phyloP scores from a whole-genome alignment of 257 asterid genomes.

The Plectranthus barbatus region DNA sequence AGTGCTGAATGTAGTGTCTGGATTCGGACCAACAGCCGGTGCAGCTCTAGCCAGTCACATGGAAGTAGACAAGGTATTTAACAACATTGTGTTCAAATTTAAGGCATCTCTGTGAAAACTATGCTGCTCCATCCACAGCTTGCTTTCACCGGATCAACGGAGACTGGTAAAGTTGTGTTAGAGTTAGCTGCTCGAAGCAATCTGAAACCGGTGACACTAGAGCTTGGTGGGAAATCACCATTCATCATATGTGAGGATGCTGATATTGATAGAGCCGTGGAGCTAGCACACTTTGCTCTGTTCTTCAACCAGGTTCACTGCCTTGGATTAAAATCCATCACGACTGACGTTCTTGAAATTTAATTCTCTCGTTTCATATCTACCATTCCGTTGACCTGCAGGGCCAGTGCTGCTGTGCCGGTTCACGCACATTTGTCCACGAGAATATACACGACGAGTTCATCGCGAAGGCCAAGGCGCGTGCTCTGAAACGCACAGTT shows the following conservation, averaged over 20 bases:
- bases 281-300: conserved; percentile 64
- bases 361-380: not conserved
- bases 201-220: conserved; percentile 68
- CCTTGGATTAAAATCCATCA: too few relatives aligned
- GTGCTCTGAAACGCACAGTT: conserved; percentile 52
- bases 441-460: conserved; percentile 66
- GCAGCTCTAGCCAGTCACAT: conserved; percentile 81
- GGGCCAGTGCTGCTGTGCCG: conserved; percentile 92
- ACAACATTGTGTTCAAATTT: not conserved
- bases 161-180: conserved; percentile 49
- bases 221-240: conserved; percentile 87
- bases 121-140: conserved; percentile 30
- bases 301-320: conserved; percentile 67
- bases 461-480: conserved; percentile 59
- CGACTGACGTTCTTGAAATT: too few relatives aligned
- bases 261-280: conserved; percentile 53
- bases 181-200: conserved; percentile 70
- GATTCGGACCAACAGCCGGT: conserved; percentile 79
- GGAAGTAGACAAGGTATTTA: conserved; percentile 78
- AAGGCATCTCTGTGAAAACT: not conserved
- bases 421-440: conserved; percentile 77
- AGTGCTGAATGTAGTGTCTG: conserved; percentile 62
- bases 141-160: conserved; percentile 83
- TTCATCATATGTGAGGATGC: conserved; percentile 69
- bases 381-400: conserved; percentile 1